A percentile compares a stretch with the other conserved stretches of the same genome.
Evolutionary conservation across 176 grass and related monocot species (phyloP).

Genomic region (Phoenix dactylifera): DNA sequence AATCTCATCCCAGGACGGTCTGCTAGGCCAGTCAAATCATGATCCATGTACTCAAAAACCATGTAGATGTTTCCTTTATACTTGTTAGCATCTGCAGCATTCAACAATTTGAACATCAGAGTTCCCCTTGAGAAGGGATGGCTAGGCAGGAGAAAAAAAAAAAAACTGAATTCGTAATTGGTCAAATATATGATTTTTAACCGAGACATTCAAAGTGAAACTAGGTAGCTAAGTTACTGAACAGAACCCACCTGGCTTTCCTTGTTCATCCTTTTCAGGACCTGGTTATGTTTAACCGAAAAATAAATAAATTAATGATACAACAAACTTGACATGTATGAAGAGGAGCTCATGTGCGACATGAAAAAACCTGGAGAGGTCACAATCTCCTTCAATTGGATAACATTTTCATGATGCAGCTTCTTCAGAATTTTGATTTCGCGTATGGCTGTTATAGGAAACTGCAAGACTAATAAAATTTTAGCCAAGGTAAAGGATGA

Average conservation of each 20-base stretch:
- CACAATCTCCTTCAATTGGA: constrained; percentile 91
- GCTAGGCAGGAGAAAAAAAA: background rate
- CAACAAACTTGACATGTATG: too few relatives aligned
- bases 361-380: constrained; percentile 60
- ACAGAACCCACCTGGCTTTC: constrained; percentile 52
- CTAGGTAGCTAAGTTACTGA: too few relatives aligned
- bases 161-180: background rate
- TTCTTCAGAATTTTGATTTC: constrained; percentile 99
- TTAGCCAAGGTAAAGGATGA: background rate
- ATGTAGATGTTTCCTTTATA: constrained; percentile 85
- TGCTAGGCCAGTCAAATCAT: constrained; percentile 73
- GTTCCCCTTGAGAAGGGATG: constrained; percentile 1
- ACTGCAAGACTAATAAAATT: constrained; percentile 37
- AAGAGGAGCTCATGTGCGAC: background rate
- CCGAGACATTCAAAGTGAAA: too few relatives aligned
- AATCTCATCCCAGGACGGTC: constrained; percentile 75
- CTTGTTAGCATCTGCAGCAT: constrained; percentile 48
- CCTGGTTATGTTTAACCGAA: constrained; percentile 21
- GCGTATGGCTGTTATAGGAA: constrained; percentile 78
- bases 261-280: constrained; percentile 84
- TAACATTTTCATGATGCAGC: constrained; percentile 81
- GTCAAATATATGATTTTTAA: too few relatives aligned
- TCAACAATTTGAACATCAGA: too few relatives aligned
- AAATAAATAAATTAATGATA: too few relatives aligned
- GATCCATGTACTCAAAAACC: constrained; percentile 90